phyloP scores from a whole-genome alignment of 352 stramenopile species.

The Globisporangium nagaii region DNA sequence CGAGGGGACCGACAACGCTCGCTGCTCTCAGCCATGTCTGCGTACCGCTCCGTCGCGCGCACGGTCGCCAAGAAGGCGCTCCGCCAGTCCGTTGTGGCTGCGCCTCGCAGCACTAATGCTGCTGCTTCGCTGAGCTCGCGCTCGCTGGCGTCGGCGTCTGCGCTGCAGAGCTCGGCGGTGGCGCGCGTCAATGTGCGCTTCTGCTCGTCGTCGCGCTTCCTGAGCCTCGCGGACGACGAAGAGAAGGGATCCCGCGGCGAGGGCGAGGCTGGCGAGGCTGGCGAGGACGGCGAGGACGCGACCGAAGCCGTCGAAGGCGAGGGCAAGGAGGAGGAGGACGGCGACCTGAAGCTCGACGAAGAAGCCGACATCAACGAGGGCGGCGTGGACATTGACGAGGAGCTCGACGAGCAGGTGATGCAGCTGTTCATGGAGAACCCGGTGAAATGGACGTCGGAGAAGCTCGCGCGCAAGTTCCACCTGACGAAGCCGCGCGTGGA shows the following conservation, averaged over 20 bases:
- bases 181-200: constrained; percentile 13
- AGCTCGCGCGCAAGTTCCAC: constrained; percentile 75
- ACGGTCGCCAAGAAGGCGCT: constrained; percentile 11
- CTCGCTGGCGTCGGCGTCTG: not conserved
- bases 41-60: constrained; percentile 21
- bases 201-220: constrained; percentile 66
- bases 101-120: not conserved
- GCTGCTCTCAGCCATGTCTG: constrained; percentile 20
- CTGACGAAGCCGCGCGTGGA: constrained; percentile 73
- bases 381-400: constrained; percentile 62
- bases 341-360: constrained; percentile 56
- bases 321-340: constrained; percentile 43
- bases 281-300: constrained; percentile 14
- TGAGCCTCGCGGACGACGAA: constrained; percentile 64
- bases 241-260: constrained; percentile 16
- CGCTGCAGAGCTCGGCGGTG: not conserved
- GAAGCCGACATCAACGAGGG: constrained; percentile 66
- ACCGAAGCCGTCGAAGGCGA: constrained; percentile 21
- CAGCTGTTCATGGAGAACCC: constrained; percentile 84
- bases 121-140: not conserved
- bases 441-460: constrained; percentile 76
- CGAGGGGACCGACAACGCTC: no score
- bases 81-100: not conserved
- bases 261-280: constrained; percentile 10
- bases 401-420: constrained; percentile 71